Percentiles rank a stretch among this genome's conserved stretches.
Evolutionary conservation across 495 filamentous ascomycete species (phyloP).

Genomic region (Tuber indicum): DNA sequence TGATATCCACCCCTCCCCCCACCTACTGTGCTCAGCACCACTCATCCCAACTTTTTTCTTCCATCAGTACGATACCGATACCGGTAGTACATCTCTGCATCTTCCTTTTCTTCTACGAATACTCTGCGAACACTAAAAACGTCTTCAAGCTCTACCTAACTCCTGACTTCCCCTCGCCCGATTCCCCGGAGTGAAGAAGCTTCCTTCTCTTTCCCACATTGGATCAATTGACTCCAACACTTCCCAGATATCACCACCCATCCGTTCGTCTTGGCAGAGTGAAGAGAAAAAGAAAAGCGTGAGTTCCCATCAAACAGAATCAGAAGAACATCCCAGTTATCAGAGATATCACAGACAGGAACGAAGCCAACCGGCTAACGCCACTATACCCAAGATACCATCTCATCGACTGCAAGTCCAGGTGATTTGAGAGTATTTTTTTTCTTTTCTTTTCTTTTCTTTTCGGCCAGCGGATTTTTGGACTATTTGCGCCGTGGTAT

Average conservation of each 20-base stretch:
- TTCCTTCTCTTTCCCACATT: not conserved
- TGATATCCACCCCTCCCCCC: slow-evolving; percentile 2
- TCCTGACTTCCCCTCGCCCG: not conserved
- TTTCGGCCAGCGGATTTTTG: not conserved
- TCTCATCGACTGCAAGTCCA: slow-evolving; percentile 1
- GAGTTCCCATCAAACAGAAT: not conserved
- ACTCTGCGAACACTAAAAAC: slow-evolving; percentile 7
- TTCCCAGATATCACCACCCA: not conserved
- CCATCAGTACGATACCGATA: not conserved
- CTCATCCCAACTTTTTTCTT: slow-evolving; percentile 1
- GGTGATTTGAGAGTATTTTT: not conserved
- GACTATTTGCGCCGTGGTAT: not conserved
- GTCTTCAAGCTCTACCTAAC: slow-evolving; percentile 9
- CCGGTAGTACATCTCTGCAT: slow-evolving; percentile 1
- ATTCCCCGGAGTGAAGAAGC: not conserved
- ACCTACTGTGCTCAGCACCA: not conserved
- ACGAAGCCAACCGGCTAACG: not conserved
- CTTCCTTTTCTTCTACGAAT: slow-evolving; percentile 1
- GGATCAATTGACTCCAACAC: not conserved
- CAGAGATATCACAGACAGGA: not conserved
- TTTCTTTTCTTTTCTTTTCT: not conserved
- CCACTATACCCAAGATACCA: not conserved
- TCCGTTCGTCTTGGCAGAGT: not conserved
- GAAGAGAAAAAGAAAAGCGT: not conserved
- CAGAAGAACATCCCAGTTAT: not conserved